Evolutionary conservation across 2,329 filamentous ascomycete genomes (phyloP), one percentile per base, ranked within the genome.

Genomic region (Exophiala bonariae): DNA sequence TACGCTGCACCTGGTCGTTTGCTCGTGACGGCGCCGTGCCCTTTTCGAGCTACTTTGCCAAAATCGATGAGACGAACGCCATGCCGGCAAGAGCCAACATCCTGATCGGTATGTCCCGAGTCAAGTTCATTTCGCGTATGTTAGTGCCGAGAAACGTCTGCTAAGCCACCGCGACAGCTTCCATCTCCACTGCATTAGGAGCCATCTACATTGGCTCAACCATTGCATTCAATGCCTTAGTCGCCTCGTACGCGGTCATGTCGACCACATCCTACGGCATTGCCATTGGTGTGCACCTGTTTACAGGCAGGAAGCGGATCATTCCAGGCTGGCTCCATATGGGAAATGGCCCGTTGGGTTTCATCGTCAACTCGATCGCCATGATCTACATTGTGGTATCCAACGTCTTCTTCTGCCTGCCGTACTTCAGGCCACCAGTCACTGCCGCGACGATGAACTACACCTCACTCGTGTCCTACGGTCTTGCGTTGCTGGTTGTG

Each of bases 21-120:
- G 78, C 77, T 11, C 73, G 80, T 16, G 80, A 83, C 56, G 79
- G 78, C 2, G 80, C 79, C 2, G 68, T 83, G 1, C 80, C 80
- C 0, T 82, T 83, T 59, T 79, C 76, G 2, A 61, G 51, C 6
- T 80, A 77, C 62, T 78, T 82, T 38, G 38, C 38, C 19, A 41
- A 30, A 2, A 72, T 87, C 59, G 57, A 68, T 61, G 55, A 67
- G 0, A 64, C 56, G 0, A 72, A 71, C 54, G 66, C 73, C 13
- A 78, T 75, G 44, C 81, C 81, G 0, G 73, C 80, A 52, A 77
- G 79, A 50, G 77, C 81, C 0, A 82, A 78, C 0, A 48, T 83
- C 2, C 66, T 73, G 5, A 77, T 74, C 67, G 66, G 71, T 53
- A 31, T 31, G 28, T 31, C 28, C 28, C 28, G 28, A 31, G 28